These are phyloP conservation scores for Chlamydomonas asymmetrica DNA, from an alignment of 139 green algal species.

Conservation along the genomic window DNA sequence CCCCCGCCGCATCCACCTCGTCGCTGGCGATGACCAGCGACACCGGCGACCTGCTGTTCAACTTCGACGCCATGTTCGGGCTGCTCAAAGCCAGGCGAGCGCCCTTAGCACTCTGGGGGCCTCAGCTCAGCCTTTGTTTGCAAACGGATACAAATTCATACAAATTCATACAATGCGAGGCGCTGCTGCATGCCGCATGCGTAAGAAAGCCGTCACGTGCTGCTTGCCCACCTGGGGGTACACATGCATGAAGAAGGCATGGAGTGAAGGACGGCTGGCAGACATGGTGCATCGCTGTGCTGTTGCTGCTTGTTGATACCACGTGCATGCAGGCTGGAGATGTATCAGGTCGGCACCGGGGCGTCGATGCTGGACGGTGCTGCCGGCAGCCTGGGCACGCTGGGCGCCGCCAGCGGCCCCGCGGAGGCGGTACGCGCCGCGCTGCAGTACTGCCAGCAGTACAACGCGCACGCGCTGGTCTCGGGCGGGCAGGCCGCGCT, in stretches of 20 bases:
- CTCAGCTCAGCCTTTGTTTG: too few species aligned
- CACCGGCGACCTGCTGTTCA: slow-evolving; percentile 39
- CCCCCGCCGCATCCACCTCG: too few species aligned
- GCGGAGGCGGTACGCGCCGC: slow-evolving; percentile 45
- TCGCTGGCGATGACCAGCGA: slow-evolving; percentile 30
- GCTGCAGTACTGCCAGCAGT: slow-evolving; percentile 53
- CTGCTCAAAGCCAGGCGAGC: slow-evolving; percentile 10
- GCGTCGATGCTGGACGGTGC: slow-evolving; percentile 9
- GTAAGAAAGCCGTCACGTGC: too few species aligned
- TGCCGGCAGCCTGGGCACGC: slow-evolving; percentile 3
- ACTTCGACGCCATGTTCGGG: slow-evolving; percentile 15
- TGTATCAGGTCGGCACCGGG: slow-evolving; percentile 29
- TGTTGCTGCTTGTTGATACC: not conserved
- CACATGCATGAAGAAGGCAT: too few species aligned
- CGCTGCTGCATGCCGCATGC: too few species aligned
- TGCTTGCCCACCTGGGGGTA: too few species aligned
- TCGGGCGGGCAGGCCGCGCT: slow-evolving; percentile 47
- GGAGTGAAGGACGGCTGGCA: too few species aligned
- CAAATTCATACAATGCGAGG: too few species aligned
- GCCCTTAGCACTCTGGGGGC: too few species aligned
- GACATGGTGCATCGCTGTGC: not conserved
- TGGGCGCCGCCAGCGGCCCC: slow-evolving; percentile 32
- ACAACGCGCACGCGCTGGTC: slow-evolving; percentile 63
- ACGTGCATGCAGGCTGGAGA: slow-evolving; percentile 30
- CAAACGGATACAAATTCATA: too few species aligned